These are phyloP conservation scores for Trichoderma sp. DNA, from an alignment of 2,329 filamentous ascomycete species.

Conservation along the genomic window DNA sequence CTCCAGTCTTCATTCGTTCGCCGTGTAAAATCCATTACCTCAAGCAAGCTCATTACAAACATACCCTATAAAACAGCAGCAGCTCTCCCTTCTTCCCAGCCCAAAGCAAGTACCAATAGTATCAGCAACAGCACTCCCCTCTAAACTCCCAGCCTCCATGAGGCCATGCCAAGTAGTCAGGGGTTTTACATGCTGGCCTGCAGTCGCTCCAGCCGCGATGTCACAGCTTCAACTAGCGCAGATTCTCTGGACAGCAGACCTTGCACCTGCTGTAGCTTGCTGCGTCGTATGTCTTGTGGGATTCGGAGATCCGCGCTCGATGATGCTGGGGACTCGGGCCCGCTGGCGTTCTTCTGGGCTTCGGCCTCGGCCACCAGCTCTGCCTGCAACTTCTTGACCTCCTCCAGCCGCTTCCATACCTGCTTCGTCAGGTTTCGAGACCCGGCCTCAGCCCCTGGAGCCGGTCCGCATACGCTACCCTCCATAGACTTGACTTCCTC, in stretches of 20 bases:
- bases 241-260: slow-evolving; percentile 65
- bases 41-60: slow-evolving; percentile 11
- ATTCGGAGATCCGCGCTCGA: slow-evolving; percentile 52
- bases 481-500: slow-evolving; percentile 58
- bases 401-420: slow-evolving; percentile 58
- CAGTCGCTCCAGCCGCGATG: slow-evolving; percentile 61
- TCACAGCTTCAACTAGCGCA: slow-evolving; percentile 67
- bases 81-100: neutral
- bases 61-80: neutral
- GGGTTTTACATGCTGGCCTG: slow-evolving; percentile 37
- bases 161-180: neutral
- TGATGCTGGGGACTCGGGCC: slow-evolving; percentile 30
- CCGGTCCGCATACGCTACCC: slow-evolving; percentile 45
- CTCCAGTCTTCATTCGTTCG: neutral
- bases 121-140: neutral
- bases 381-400: slow-evolving; percentile 56
- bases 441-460: slow-evolving; percentile 33
- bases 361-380: slow-evolving; percentile 56
- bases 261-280: slow-evolving; percentile 65
- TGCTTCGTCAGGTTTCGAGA: slow-evolving; percentile 48
- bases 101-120: neutral
- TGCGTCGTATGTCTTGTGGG: slow-evolving; percentile 61
- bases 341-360: slow-evolving; percentile 40
- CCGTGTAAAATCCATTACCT: slow-evolving; percentile 17
- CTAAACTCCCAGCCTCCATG: neutral